Evolutionary conservation across 2,329 filamentous ascomycete genomes (phyloP), one percentile per base, ranked within the genome.

Genomic region (Fusarium sp.): DNA sequence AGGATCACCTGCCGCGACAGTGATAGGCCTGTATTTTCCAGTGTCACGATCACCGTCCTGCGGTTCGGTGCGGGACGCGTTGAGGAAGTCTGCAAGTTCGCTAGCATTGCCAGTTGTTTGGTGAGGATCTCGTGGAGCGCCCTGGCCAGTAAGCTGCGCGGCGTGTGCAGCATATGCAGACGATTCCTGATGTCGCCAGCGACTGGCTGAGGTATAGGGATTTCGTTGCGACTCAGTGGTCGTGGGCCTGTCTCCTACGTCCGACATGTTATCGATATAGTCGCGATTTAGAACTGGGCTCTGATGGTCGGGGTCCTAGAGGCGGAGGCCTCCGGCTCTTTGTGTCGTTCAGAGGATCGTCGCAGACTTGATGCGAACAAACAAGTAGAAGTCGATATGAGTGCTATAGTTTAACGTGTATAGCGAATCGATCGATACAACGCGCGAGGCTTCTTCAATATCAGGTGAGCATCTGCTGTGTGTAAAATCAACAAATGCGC

Each of bases 121-220:
- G 37, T 70, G 63, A 41, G 72, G 71, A 36, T 73, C 72, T 55
- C 73, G 72, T 17, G 69, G 66, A 17, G 47, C 52, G 25, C 70
- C 70, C 27, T 69, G 52, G 33, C 61, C 68, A 31, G 65, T 65
- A 11, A 62, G 60, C 29, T 71, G 66, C 38, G 48, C 78, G 31
- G 83, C 84, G 69, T 82, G 76, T 46, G 79, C 79, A 45, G 79
- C 79, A 69, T 79, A 88, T 31, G 83, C 77, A 11, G 77, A 77
- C 1, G 86, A 88, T 70, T 89, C 86, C 70, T 88, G 83, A 70
- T 88, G 86, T 51, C 86, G 82, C 86, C 86, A 88, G 66, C 78
- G 78, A 69, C 77, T 86, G 36, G 80, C 68, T 9, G 85, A 88
- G 33, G 82, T 80, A 69, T 88, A 76, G 3, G 82, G 83, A 67